Evolutionary conservation across 805 yeast genomes (phyloP).

Genomic region (Metschnikowia sp.): DNA sequence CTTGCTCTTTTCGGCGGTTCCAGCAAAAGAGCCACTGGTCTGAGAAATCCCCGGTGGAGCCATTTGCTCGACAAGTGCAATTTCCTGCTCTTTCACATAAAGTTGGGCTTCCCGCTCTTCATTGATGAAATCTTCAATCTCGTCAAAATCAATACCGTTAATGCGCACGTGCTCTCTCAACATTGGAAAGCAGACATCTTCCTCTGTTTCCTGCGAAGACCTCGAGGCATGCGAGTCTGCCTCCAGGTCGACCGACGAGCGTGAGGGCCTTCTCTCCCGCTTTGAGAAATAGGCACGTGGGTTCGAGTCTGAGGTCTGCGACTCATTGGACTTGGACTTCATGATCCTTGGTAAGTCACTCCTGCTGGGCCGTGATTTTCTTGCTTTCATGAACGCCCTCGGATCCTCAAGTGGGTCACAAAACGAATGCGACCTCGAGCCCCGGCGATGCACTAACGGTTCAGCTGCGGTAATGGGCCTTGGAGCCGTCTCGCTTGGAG

Average conservation of each 20-base stretch:
- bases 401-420: constrained; percentile 34
- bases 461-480: constrained; percentile 3
- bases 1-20: constrained; percentile 20
- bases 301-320: constrained; percentile 11
- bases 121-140: constrained; percentile 75
- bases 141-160: constrained; percentile 87
- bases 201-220: constrained; percentile 88
- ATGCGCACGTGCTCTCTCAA: constrained; percentile 54
- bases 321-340: constrained; percentile 20
- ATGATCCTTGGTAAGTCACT: constrained; percentile 29
- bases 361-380: constrained; percentile 13
- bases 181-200: constrained; percentile 97
- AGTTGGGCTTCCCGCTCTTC: constrained; percentile 52
- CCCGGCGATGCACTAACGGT: constrained; percentile 19
- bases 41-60: background rate
- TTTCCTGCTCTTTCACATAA: constrained; percentile 2
- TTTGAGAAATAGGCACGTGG: constrained; percentile 11
- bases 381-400: constrained; percentile 5
- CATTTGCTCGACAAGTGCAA: constrained; percentile 18
- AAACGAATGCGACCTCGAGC: constrained; percentile 38
- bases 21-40: background rate
- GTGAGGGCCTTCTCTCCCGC: constrained; percentile 34
- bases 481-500: background rate
- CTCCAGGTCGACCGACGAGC: constrained; percentile 53
- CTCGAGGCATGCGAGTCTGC: constrained; percentile 71